Evolutionary conservation across 805 yeast species (phyloP).

Genomic region (Schizosaccharomyces osmophilus): DNA sequence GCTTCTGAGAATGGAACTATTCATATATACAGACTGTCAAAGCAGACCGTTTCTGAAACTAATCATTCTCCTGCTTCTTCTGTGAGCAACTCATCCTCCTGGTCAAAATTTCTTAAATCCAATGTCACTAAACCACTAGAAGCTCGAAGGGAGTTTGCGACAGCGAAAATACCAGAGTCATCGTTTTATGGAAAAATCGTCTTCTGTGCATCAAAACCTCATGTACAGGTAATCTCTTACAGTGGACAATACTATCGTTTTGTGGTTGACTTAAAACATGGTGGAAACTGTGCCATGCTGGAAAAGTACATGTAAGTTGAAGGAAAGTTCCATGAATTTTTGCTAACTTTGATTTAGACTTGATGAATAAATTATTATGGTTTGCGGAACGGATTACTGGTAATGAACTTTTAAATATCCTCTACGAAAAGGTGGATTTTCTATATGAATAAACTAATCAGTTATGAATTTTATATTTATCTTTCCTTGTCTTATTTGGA

Average conservation of each 20-base stretch:
- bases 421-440: no score
- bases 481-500: no score
- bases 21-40: not conserved
- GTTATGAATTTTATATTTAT: no score
- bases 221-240: not conserved
- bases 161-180: not conserved
- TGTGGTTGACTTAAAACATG: not conserved
- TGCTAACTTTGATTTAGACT: not conserved
- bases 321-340: not conserved
- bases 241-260: not conserved
- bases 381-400: no score
- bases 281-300: not conserved
- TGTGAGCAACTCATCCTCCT: not conserved
- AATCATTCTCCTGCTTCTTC: not conserved
- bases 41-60: not conserved
- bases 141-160: not conserved
- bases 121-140: not conserved
- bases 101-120: not conserved
- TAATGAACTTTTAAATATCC: no score
- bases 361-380: not conserved
- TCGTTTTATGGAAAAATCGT: not conserved
- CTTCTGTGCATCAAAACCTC: not conserved
- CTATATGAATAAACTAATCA: no score
- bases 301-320: not conserved
- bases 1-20: not conserved